Evolutionary conservation across 129 eudicot genomes (phyloP).

Genomic region (Flaveria bidentis): DNA sequence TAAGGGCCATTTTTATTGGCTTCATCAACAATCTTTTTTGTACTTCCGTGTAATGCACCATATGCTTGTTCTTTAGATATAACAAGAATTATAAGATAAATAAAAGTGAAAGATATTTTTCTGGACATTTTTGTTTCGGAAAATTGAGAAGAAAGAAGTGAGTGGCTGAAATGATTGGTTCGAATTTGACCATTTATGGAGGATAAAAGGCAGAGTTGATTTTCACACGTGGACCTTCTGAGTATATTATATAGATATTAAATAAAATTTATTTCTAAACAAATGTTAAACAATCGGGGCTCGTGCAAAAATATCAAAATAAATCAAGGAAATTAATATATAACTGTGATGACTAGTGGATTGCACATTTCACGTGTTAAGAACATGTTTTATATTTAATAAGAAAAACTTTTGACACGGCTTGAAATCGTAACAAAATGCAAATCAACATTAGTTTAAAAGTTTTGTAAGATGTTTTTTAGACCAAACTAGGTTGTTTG

Average conservation of each 20-base stretch:
- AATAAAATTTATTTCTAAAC: neutral
- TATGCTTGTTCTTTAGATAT: conserved; percentile 29
- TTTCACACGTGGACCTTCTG: neutral
- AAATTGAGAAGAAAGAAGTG: conserved; percentile 3
- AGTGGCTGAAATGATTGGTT: conserved; percentile 15
- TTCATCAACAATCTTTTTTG: conserved; percentile 33
- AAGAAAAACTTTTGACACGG: too few species aligned
- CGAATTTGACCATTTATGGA: conserved; percentile 19
- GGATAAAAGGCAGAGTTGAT: neutral
- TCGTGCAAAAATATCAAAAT: neutral
- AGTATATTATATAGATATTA: neutral
- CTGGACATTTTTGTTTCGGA: conserved; percentile 5
- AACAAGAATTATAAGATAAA: conserved; percentile 5
- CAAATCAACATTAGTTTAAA: neutral
- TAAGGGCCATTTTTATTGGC: conserved; percentile 57
- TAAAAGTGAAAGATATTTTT: conserved; percentile 3
- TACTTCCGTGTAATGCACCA: conserved; percentile 39
- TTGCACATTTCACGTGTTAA: neutral
- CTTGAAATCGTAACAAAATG: too few species aligned
- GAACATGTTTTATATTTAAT: neutral
- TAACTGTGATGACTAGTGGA: neutral
- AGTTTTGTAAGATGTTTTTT: too few species aligned
- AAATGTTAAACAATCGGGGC: neutral
- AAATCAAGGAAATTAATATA: neutral
- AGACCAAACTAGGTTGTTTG: too few species aligned